Evolutionary conservation across 257 asterid genomes (phyloP).

Genomic region (Gentiana dahurica): DNA sequence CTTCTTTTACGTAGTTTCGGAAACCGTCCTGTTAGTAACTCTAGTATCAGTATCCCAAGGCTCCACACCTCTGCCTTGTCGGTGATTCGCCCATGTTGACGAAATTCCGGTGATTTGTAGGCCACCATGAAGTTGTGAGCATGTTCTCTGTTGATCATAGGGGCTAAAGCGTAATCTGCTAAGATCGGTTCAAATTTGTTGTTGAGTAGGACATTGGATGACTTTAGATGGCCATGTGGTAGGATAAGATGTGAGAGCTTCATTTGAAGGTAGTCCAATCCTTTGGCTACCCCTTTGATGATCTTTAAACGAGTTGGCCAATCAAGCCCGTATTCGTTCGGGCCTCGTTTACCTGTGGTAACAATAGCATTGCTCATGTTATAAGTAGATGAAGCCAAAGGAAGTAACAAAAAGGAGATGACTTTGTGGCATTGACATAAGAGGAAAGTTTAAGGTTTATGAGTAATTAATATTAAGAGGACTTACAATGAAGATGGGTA

Average conservation of each 20-base stretch:
- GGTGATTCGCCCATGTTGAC: constrained; percentile 17
- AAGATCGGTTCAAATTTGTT: constrained; percentile 26
- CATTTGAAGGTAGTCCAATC: constrained; percentile 34
- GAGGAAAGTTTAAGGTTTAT: too few species aligned
- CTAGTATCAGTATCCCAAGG: constrained; percentile 56
- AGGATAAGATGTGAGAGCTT: constrained; percentile 29
- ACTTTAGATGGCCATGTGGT: constrained; percentile 71
- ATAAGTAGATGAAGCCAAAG: not conserved
- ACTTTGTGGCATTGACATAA: too few species aligned
- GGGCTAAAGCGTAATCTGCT: constrained; percentile 40
- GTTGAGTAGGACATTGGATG: constrained; percentile 53
- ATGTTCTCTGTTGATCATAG: constrained; percentile 41
- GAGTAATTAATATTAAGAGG: too few species aligned
- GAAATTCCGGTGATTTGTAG: constrained; percentile 49
- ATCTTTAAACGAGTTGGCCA: constrained; percentile 49
- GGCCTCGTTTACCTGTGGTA: constrained; percentile 28
- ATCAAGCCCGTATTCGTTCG: constrained; percentile 27
- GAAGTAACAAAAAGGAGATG: not conserved
- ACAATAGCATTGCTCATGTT: not conserved
- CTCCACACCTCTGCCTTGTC: constrained; percentile 63
- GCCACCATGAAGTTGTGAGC: constrained; percentile 62
- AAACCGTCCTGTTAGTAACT: constrained; percentile 49
- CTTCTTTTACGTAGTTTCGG: constrained; percentile 45
- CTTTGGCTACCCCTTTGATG: constrained; percentile 55
- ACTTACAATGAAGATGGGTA: constrained; percentile 56